Evolutionary conservation across 352 stramenopile genomes (phyloP).

Genomic region (Hyaloperonospora brassicae): DNA sequence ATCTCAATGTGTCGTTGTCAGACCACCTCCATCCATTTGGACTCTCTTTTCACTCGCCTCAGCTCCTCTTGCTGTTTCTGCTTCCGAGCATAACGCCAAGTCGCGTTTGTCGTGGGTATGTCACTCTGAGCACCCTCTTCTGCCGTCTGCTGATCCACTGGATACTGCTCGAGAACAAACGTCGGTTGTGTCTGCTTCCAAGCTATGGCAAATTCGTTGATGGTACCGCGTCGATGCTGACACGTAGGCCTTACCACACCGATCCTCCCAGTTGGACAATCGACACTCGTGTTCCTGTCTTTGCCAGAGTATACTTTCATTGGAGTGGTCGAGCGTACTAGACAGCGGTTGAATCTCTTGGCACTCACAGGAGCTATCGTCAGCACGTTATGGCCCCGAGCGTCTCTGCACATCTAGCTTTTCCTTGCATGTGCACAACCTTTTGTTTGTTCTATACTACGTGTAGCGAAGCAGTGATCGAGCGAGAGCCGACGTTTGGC

Average conservation of each 20-base stretch:
- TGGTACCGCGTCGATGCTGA: conserved; percentile 6
- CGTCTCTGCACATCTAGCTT: conserved; percentile 60
- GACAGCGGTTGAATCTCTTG: no score
- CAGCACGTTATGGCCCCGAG: background rate
- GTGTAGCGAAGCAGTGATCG: background rate
- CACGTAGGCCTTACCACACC: no score
- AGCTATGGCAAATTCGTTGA: conserved; percentile 28
- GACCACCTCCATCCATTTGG: no score
- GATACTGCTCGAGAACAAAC: no score
- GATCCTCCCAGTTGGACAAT: no score
- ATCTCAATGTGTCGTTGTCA: no score
- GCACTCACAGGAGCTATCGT: no score
- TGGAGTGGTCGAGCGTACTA: no score
- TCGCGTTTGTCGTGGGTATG: conserved; percentile 30
- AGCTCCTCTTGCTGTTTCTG: conserved; percentile 19
- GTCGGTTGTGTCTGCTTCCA: conserved; percentile 7
- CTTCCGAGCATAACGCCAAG: conserved; percentile 47
- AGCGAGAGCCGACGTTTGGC: background rate
- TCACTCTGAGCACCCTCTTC: no score
- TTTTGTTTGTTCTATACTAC: conserved; percentile 52
- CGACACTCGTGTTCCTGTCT: no score
- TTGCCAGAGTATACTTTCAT: no score
- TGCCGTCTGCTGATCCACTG: no score
- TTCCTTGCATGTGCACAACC: conserved; percentile 38
- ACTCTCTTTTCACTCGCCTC: conserved; percentile 7